These are phyloP conservation scores for Geum urbanum DNA, from an alignment of 306 rosid species.

Conservation along the genomic window DNA sequence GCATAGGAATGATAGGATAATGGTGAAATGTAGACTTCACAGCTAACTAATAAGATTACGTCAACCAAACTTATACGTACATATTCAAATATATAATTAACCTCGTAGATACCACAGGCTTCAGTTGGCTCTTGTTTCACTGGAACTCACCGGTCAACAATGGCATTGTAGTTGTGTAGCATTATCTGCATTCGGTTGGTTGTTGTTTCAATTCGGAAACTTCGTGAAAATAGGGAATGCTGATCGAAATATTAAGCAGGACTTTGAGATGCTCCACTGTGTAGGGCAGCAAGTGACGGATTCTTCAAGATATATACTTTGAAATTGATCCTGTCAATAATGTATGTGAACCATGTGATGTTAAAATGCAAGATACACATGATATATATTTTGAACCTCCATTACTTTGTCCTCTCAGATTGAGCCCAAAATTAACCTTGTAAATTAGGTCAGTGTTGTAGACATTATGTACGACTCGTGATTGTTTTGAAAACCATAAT, in stretches of 20 bases:
- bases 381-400: background rate
- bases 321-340: background rate
- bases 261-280: conserved; percentile 11
- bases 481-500: too few relatives aligned
- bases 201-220: background rate
- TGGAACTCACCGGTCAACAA: background rate
- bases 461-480: too few relatives aligned
- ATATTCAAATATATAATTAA: background rate
- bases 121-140: background rate
- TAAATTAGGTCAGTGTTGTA: too few relatives aligned
- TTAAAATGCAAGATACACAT: background rate
- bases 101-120: background rate
- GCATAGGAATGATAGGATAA: background rate
- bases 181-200: background rate
- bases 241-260: background rate
- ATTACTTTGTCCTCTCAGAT: background rate
- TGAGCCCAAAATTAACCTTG: background rate
- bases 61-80: too few relatives aligned
- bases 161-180: conserved; percentile 1
- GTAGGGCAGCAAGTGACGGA: background rate
- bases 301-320: background rate
- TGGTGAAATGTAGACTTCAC: background rate
- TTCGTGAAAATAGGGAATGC: background rate
- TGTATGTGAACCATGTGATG: background rate
- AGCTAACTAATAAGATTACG: background rate